Conservation (phyloP, 768 basidiomycete species). For the Mycena vitilis region DNA sequence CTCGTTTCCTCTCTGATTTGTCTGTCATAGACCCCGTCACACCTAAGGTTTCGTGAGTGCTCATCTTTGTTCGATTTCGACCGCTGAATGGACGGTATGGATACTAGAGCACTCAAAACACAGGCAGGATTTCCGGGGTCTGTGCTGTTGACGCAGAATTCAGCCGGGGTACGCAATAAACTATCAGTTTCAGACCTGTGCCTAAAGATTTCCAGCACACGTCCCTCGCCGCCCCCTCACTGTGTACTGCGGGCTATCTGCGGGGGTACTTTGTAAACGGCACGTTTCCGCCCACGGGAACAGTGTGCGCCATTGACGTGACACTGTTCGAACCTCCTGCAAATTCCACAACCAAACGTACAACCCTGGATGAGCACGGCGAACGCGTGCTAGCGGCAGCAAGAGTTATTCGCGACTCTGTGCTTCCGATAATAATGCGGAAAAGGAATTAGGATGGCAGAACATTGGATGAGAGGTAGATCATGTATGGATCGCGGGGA, state of each 20-base stretch:
- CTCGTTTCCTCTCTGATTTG: background rate
- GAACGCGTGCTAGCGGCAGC: conserved; percentile 12
- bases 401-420: conserved; percentile 1
- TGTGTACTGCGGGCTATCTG: conserved; percentile 12
- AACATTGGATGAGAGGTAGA: too few species aligned
- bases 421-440: conserved; percentile 9
- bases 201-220: background rate
- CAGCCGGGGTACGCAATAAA: background rate
- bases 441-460: background rate
- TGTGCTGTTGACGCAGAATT: background rate
- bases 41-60: background rate
- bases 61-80: background rate
- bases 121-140: conserved; percentile 5
- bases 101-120: background rate
- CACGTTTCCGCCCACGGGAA: conserved; percentile 10
- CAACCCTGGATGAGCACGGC: background rate
- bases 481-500: too few species aligned
- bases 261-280: conserved; percentile 19
- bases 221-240: conserved; percentile 1
- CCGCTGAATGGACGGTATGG: background rate
- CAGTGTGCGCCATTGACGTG: conserved; percentile 12
- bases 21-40: background rate
- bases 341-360: background rate
- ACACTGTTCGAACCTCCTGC: background rate
- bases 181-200: background rate